Conservation (phyloP, 371 early-diverging fungal genomes). For the Dichotomocladium elegans region DNA sequence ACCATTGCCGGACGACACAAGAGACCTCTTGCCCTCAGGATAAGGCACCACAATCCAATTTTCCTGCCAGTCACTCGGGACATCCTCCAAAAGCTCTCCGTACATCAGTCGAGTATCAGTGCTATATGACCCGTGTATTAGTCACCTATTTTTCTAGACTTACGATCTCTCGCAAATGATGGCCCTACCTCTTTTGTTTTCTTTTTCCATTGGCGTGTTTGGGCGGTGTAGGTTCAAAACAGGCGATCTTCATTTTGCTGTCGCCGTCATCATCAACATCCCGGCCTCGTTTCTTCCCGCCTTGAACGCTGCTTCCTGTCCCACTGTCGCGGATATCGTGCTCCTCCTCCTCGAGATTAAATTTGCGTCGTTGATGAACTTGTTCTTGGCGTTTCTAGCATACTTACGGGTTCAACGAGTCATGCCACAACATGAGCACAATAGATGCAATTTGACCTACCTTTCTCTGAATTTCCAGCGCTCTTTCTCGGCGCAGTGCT, state of each 20-base stretch:
- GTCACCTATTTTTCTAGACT: neutral
- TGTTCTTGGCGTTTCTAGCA: neutral
- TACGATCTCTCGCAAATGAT: neutral
- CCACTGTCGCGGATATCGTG: neutral
- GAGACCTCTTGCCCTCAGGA: slow-evolving; percentile 60
- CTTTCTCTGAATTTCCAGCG: neutral
- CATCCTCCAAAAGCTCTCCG: slow-evolving; percentile 50
- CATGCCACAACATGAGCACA: too few relatives aligned
- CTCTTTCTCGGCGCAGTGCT: neutral
- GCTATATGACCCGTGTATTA: neutral
- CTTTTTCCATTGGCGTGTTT: neutral
- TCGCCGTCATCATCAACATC: neutral
- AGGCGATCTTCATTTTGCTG: neutral
- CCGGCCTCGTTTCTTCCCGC: neutral
- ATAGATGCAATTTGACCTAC: neutral
- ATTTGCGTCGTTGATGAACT: neutral
- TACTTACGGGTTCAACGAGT: neutral
- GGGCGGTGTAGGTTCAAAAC: neutral
- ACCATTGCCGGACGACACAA: slow-evolving; percentile 53
- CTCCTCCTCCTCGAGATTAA: neutral
- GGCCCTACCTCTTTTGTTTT: neutral
- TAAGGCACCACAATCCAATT: slow-evolving; percentile 53
- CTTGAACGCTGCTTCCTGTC: too few relatives aligned
- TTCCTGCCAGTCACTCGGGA: slow-evolving; percentile 48
- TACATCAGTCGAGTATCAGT: slow-evolving; percentile 49